These are phyloP conservation scores for Magnolia sinica DNA, from an alignment of 164 flowering plant genomes.

Conservation along the genomic window DNA sequence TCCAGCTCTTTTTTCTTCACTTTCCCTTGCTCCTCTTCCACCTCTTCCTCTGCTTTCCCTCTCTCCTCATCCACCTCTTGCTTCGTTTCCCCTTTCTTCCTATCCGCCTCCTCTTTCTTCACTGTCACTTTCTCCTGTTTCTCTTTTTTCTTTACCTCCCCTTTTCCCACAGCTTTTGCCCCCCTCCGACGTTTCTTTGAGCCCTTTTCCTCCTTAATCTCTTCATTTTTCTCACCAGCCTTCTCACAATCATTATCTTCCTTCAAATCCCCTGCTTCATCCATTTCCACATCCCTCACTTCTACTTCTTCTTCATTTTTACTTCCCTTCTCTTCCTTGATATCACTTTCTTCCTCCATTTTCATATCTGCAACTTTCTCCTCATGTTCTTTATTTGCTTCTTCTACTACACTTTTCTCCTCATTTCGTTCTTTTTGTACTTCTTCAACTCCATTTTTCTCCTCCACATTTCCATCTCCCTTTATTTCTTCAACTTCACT, in stretches of 20 bases:
- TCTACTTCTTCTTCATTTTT: background rate
- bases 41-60: background rate
- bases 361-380: slow-evolving; percentile 3
- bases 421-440: background rate
- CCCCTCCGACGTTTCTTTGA: background rate
- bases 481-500: background rate
- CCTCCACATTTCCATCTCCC: background rate
- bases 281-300: background rate
- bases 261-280: background rate
- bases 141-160: background rate
- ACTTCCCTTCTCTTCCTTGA: slow-evolving; percentile 7
- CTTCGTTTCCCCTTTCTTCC: slow-evolving; percentile 4
- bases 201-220: background rate
- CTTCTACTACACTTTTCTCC: background rate
- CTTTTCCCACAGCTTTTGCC: background rate
- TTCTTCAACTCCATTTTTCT: background rate
- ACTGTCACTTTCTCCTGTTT: background rate
- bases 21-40: background rate
- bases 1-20: slow-evolving; percentile 1
- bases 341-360: slow-evolving; percentile 11
- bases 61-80: slow-evolving; percentile 6
- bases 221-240: background rate
- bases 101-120: background rate
- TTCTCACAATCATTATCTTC: slow-evolving; percentile 8
- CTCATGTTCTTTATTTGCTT: background rate